Percentiles rank a stretch among this genome's conserved stretches.
Evolutionary conservation across 2,329 filamentous ascomycete genomes (phyloP).

Genomic region (Chrysosporium queenslandicum): DNA sequence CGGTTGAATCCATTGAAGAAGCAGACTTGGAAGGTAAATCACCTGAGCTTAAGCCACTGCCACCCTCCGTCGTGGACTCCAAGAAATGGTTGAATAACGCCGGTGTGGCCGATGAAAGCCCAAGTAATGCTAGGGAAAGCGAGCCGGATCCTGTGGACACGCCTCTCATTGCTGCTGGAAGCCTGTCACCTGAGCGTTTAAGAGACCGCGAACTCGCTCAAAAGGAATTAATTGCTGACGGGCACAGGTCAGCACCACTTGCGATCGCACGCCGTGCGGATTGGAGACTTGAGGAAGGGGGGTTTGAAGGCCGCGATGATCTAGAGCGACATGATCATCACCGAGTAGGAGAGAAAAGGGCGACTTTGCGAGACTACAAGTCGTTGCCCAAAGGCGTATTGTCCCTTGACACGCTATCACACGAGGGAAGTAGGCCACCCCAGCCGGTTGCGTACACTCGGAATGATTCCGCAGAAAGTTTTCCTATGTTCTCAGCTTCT

Average conservation of each 20-base stretch:
- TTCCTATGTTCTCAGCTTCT: slow-evolving; percentile 55
- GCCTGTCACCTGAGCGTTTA: slow-evolving; percentile 20
- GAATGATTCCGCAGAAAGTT: slow-evolving; percentile 52
- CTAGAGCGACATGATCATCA: slow-evolving; percentile 26
- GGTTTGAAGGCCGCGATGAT: slow-evolving; percentile 23
- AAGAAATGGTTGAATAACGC: slow-evolving; percentile 26
- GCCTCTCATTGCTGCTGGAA: slow-evolving; percentile 19
- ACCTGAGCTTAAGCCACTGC: slow-evolving; percentile 34
- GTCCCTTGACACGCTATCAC: slow-evolving; percentile 37
- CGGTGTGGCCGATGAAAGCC: slow-evolving; percentile 10
- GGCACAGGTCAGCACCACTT: slow-evolving; percentile 31
- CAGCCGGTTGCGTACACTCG: slow-evolving; percentile 34
- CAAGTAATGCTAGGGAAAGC: background rate
- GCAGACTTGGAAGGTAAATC: slow-evolving; percentile 28
- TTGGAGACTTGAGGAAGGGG: slow-evolving; percentile 27
- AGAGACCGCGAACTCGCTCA: slow-evolving; percentile 18
- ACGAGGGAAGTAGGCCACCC: slow-evolving; percentile 24
- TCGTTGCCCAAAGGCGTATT: slow-evolving; percentile 42
- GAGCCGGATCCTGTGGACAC: background rate
- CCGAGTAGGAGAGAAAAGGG: slow-evolving; percentile 35
- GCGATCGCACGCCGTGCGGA: slow-evolving; percentile 32
- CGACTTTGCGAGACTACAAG: slow-evolving; percentile 41
- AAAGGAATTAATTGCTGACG: slow-evolving; percentile 13
- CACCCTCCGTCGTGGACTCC: slow-evolving; percentile 35
- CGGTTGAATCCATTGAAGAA: slow-evolving; percentile 3